Evolutionary conservation across 495 filamentous ascomycete genomes (phyloP), one percentile per base, ranked within the genome.

Genomic region (Hypoxylon fragiforme): DNA sequence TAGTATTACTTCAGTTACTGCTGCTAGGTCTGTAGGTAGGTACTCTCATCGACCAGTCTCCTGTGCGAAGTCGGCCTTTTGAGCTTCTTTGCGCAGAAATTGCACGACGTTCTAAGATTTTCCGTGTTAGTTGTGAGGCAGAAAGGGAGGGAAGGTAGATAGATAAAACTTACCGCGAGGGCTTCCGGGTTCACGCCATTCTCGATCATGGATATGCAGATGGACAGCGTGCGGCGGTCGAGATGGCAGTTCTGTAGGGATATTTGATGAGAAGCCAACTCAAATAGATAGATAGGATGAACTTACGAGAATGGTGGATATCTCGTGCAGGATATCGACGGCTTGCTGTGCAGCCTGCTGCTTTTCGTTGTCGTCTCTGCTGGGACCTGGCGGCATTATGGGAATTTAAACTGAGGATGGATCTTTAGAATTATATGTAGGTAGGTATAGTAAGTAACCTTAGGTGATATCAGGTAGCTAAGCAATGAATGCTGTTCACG

Each of bases 151-250:
- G 24, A 4, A 9, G 24, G 24, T 28, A 9, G 24, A 4, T 28
- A 4, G 4, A 4, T n/a, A 24, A 13, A 30, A 77, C 87, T 50
- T 80, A 97, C 94, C 24, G 92, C 92, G 11, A 98, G 75, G 7
- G 92, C 95, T 67, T 97, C 94, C 4, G 94, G 94, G 70, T 95
- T 95, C 7, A 97, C 90, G 4, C 95, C 95, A 70, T 97, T 97
- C 72, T 98, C 94, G 54, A 98, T 74, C 64, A 98, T 81, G 35
- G 90, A 95, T 46, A 97, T 92, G 66, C 94, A 98, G 46, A 95
- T 85, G 7, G 92, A 96, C 9, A 98, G 80, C 7, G 91, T 90
- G 30, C 88, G 86, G 14, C 94, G 83, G 70, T 96, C 91, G 22
- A 98, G 84, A 57, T 94, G 79, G 24, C 92, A 96, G 68, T 97